A percentile compares a stretch with the other conserved stretches of the same genome.
Evolutionary conservation across 2,329 filamentous ascomycete genomes (phyloP).

Genomic region (Paracoccidioides lutzii): DNA sequence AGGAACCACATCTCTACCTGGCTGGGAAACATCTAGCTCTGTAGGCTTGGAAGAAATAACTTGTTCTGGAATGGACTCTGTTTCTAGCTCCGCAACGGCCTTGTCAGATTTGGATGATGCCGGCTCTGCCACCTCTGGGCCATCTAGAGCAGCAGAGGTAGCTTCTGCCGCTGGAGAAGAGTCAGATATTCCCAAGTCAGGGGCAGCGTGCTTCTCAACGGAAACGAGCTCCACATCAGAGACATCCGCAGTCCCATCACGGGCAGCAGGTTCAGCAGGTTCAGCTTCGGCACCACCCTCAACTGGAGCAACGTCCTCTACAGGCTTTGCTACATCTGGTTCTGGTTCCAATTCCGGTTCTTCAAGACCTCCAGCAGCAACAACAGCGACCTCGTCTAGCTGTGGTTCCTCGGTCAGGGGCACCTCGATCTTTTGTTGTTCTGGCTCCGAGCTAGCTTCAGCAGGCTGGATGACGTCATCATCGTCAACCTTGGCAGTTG

Average conservation of each 20-base stretch:
- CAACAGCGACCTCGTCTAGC: background rate
- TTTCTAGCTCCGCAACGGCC: background rate
- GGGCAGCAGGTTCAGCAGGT: slow-evolving; percentile 3
- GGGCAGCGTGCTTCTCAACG: background rate
- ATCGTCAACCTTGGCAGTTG: slow-evolving; percentile 1
- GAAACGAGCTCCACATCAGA: background rate
- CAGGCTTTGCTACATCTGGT: background rate
- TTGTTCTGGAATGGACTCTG: background rate
- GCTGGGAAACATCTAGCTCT: background rate
- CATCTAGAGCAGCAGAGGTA: background rate
- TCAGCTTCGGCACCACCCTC: background rate
- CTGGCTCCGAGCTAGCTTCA: background rate
- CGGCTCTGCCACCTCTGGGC: background rate
- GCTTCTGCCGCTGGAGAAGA: background rate
- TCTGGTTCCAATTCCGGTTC: background rate
- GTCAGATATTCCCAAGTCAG: too few relatives aligned
- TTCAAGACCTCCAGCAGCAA: background rate
- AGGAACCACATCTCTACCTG: background rate
- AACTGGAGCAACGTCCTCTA: background rate
- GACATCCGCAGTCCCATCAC: slow-evolving; percentile 7
- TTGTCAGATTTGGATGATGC: background rate
- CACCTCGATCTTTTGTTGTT: slow-evolving; percentile 2
- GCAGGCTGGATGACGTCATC: background rate
- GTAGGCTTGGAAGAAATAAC: background rate
- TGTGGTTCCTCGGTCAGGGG: background rate